Base-by-base conservation (phyloP, 768 basidiomycete genomes). In the Polyporus arcularius region DNA sequence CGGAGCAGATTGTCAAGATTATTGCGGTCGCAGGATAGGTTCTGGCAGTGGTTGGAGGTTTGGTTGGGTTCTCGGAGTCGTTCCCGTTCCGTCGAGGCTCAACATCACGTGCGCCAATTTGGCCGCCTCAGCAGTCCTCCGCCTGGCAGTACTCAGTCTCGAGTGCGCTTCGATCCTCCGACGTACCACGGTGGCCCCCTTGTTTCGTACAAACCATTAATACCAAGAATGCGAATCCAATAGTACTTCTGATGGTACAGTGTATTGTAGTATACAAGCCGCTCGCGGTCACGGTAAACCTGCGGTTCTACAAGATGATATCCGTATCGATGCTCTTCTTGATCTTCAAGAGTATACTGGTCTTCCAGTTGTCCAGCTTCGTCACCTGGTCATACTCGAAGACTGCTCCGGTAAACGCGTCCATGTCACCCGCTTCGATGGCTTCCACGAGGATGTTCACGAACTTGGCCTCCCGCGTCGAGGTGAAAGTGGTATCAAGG, bases 301-400 rank as follows among this genome's bases (percentile, higher is more conserved):
- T 65, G 28, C 46, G 12, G n/a, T 10, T 9, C 51, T 35, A 63
- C 32, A 68, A 35, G 70, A 63, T 38, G 1, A 77, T 82, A 61
- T 86, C 87, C 53, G 84, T 82, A 58, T 89, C 81, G 50, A 95
- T 85, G 21, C 79, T 78, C 71, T 84, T 85, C 83, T 98, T 98
- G 74, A 98, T 88, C 78, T 89, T 92, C 69, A 98, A 78, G 70
- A 99, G 73, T 53, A 99, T 88, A 31, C 73, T 80, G 48, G 96
- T 98, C 83, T 98, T 98, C 95, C 94, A 97, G 73, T 90, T 90
- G 73, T 98, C 96, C 71, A 99, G 76, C 76, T 92, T 94, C 41
- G 86, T 90, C 62, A 98, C 85, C 70, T 94, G 88, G 73, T 98
- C 95, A 72, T 85, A 98, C 72, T 96, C 94, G 45, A 85, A 86